Evolutionary conservation across 1,284 basidiomycete species (phyloP), one percentile per base, ranked within the genome.

Genomic region (Meripilus lineatus): DNA sequence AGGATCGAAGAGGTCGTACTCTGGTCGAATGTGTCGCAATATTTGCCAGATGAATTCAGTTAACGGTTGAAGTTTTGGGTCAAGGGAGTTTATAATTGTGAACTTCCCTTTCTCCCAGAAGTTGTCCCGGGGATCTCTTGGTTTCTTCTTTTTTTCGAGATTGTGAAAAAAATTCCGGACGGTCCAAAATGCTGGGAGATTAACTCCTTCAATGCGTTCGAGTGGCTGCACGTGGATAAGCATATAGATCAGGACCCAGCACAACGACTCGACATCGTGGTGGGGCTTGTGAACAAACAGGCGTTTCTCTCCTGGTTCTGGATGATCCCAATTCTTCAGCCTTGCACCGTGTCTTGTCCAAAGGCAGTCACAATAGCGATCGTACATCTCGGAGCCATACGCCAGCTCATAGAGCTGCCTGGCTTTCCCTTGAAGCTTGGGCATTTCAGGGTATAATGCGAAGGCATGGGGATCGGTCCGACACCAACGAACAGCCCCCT

Each of bases 21-120:
- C 44, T 11, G 44, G 44, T 4, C 7, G 10, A 3, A 45, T 21
- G 11, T 45, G 44, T 18, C 15, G 14, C 11, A 30, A 17, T 4
- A 45, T 17, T 8, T 40, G 22, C 18, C 3, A 5, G n/a, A 45
- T n/a, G 3, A 45, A 15, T 2, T 23, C 17, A 3, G 44, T 38
- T 11, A 40, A 32, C 11, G 38, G 34, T 21, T 25, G 7, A 7
- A 45, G 28, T n/a, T 22, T 26, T 4, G 44, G 44, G 21, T 45
- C 38, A 15, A 45, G 38, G n/a, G n/a, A n/a, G n/a, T n/a, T n/a
- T n/a, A n/a, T n/a, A n/a, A n/a, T n/a, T n/a, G n/a, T n/a, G n/a
- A n/a, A n/a, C n/a, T n/a, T n/a, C n/a, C n/a, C n/a, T n/a, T n/a
- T n/a, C n/a, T n/a, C n/a, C n/a, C n/a, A n/a, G n/a, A n/a, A n/a